Base-by-base conservation (phyloP, 2,329 filamentous ascomycete genomes). In the Epichloe hybrida region DNA sequence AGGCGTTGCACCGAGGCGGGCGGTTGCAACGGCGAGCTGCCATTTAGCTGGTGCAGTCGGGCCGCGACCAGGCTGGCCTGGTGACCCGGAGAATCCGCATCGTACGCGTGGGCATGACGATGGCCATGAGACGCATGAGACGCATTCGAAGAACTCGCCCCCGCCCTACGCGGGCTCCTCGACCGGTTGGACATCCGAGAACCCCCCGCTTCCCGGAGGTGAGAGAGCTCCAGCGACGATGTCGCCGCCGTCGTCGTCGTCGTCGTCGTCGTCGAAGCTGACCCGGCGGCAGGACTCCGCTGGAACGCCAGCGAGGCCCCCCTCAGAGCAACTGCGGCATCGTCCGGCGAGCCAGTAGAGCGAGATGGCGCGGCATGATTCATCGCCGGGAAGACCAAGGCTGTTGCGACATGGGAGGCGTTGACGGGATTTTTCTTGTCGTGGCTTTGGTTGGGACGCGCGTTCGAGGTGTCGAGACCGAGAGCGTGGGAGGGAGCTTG, bases 231-330 rank as follows among this genome's bases (percentile, higher is more conserved):
- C 36, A 8, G 43, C 53, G 39, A 42, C 47, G 53, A 42, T 46
- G 40, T 8, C 17, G 17, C 2, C 17, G 17, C 2, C 17, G 17
- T 15, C 41, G 60, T 45, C 50, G 48, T 27, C 17, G 17, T 17
- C 17, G 17, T 17, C 17, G 17, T 15, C 41, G 60, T 45, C 50
- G 48, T 27, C 23, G 48, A 41, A 38, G 45, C 36, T n/a, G 13
- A 27, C 5, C 38, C 48, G 20, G 42, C 37, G 31, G 37, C 37
- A 9, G 61, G 60, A 48, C 60, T 59, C 35, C 61, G 65, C 46
- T 70, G 67, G 54, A 80, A 81, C 20, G 77, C 77, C 27, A 80
- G 68, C 11, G 72, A 74, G 9, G 77, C 77, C 49, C 77, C 77
- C 52, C 67, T 71, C 51, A 80, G 64, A 47, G 76, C 65, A 46